These are phyloP conservation scores for Penicillium soppii DNA, from an alignment of 495 filamentous ascomycete species.

Conservation along the genomic window DNA sequence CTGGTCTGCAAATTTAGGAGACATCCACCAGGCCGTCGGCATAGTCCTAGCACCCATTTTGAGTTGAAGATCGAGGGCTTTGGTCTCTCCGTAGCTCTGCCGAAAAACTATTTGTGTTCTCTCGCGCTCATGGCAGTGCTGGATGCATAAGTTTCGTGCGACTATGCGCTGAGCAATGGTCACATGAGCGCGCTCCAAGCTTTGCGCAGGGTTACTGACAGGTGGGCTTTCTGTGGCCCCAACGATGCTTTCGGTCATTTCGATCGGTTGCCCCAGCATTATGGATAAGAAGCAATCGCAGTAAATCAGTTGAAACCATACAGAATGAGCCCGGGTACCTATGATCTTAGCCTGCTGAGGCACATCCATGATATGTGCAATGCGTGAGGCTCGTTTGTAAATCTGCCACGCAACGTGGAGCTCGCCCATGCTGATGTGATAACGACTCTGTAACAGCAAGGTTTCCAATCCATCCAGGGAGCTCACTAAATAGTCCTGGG, in stretches of 20 bases:
- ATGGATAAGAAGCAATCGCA: constrained; percentile 46
- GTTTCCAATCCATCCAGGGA: constrained; percentile 52
- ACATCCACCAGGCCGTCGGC: constrained; percentile 38
- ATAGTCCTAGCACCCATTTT: constrained; percentile 35
- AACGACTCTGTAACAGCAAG: constrained; percentile 40
- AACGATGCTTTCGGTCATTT: constrained; percentile 27
- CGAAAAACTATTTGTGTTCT: constrained; percentile 17
- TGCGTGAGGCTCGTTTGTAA: constrained; percentile 39
- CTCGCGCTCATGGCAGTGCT: constrained; percentile 16
- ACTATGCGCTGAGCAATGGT: constrained; percentile 31
- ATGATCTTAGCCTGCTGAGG: not conserved
- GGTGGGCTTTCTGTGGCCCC: constrained; percentile 23
- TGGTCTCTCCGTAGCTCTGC: constrained; percentile 36
- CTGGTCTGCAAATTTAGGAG: constrained; percentile 8
- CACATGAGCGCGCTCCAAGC: constrained; percentile 32
- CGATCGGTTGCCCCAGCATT: constrained; percentile 46
- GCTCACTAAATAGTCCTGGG: constrained; percentile 50
- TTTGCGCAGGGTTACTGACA: constrained; percentile 25
- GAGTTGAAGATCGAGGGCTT: constrained; percentile 41
- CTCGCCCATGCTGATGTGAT: constrained; percentile 43
- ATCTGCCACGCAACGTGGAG: constrained; percentile 43
- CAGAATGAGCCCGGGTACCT: constrained; percentile 16
- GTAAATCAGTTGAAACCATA: constrained; percentile 45
- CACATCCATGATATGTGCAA: constrained; percentile 40
- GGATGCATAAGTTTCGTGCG: constrained; percentile 45